Evolutionary conservation across 2,329 filamentous ascomycete species (phyloP), one percentile per base, ranked within the genome.

Genomic region (Clonostachys chloroleuca): DNA sequence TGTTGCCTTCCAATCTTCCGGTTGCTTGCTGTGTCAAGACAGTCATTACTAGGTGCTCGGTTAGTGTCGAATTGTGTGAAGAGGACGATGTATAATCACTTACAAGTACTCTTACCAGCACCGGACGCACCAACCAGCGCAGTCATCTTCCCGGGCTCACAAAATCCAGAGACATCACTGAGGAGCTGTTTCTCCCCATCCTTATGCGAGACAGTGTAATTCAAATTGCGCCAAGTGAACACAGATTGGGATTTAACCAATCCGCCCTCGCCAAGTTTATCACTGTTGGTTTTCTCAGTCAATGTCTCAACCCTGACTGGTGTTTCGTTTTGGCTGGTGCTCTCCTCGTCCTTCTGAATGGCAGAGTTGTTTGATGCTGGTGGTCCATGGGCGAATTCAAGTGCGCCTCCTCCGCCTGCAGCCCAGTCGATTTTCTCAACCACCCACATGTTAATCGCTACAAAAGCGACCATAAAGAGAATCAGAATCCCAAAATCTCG

Each of bases 1-100:
- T 84, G 51, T 86, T 78, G 48, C 83, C 83, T 17, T 70, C 70
- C 83, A 42, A 83, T 83, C 46, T 86, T 71, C 10, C 82, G 80
- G 43, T 52, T 45, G 47, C 20, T 45, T 46, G 47, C 20, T 50
- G 45, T 9, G 48, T 47, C 24, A 50, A 42, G 8, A 50, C 48
- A 18, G 42, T 43, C 40, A 50, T 37, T 14, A 50, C 48, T 49
- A 30, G 2, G 18, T 14, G 7, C 1, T 7, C 3, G 14, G n/a
- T 45, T 13, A 36, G 17, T 18, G 12, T 30, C 2, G 24, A 34
- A 8, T 5, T 16, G 12, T n/a, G 12, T 18, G n/a, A 24, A 14
- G 24, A 30, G 24, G 24, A 10, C 24, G 9, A 30, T 36, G 5
- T 34, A 34, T 30, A 37, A 34, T 17, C 16, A 36, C 43, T 86